Evolutionary conservation across 345 rosid species (phyloP).

Genomic region (Eucalyptus erythrocorys): DNA sequence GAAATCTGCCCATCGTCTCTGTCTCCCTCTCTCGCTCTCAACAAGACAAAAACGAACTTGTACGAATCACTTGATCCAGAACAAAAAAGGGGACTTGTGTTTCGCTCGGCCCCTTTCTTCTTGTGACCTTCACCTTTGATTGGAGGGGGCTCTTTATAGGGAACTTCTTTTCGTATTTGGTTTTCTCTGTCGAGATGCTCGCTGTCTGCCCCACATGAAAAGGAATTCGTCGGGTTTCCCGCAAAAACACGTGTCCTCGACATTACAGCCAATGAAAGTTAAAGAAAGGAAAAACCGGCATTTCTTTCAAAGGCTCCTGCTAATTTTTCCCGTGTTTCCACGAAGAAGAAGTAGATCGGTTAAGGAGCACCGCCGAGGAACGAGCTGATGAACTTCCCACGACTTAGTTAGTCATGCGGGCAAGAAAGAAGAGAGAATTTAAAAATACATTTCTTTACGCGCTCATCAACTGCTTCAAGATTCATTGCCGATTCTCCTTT

Average conservation of each 20-base stretch:
- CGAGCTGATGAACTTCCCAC: background rate
- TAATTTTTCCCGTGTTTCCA: background rate
- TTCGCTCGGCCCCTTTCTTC: background rate
- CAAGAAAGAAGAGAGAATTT: background rate
- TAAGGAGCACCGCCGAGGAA: background rate
- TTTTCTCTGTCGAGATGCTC: background rate
- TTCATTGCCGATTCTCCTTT: background rate
- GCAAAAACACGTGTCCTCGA: background rate
- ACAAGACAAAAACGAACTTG: background rate
- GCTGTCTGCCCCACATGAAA: background rate
- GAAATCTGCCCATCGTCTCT: background rate
- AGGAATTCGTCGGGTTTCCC: background rate
- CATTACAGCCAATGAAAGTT: background rate
- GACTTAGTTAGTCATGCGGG: background rate
- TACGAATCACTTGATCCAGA: background rate
- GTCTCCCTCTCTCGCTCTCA: background rate
- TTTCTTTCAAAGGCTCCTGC: background rate
- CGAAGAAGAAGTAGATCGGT: background rate
- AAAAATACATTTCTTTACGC: background rate
- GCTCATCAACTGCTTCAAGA: background rate
- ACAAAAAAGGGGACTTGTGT: background rate
- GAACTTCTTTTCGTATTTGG: too few species aligned
- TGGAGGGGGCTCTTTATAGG: background rate
- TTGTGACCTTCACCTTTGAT: background rate
- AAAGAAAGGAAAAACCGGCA: background rate